Conservation (phyloP, 1,284 basidiomycete species). For the Ceratobasidium sp. region DNA sequence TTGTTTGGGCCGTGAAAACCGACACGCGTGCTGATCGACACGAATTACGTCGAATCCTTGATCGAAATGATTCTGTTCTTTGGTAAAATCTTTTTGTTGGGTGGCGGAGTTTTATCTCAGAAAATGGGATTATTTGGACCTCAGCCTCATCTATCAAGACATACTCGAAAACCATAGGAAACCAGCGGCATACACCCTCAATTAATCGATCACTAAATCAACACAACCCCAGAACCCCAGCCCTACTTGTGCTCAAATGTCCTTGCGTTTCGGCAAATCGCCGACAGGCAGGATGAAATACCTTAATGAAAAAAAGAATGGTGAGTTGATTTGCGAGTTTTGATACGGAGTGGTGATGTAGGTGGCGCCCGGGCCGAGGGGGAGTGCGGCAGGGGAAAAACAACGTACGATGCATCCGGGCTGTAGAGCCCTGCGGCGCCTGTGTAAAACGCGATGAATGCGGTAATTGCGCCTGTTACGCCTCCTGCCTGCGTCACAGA, state of each 20-base stretch:
- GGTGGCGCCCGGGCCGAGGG: not conserved
- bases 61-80: too few relatives aligned
- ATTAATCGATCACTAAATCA: not conserved
- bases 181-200: too few relatives aligned
- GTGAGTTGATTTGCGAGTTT: not conserved
- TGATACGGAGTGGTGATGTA: not conserved
- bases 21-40: too few relatives aligned
- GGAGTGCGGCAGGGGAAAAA: not conserved
- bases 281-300: constrained; percentile 40
- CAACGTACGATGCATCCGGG: constrained; percentile 23
- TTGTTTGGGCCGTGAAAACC: too few relatives aligned
- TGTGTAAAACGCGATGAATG: constrained; percentile 26
- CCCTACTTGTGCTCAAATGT: not conserved
- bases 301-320: constrained; percentile 1
- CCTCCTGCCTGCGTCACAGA: constrained; percentile 72
- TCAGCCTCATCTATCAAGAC: too few relatives aligned
- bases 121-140: too few relatives aligned
- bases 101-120: too few relatives aligned
- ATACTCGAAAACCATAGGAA: too few relatives aligned
- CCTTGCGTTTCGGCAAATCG: constrained; percentile 36
- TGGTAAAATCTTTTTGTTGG: too few relatives aligned
- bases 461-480: constrained; percentile 65
- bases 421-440: constrained; percentile 21
- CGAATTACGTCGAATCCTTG: too few relatives aligned
- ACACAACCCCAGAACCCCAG: not conserved